Base-by-base conservation (phyloP, 371 early-diverging fungal species). In the Mortierella sp. region DNA sequence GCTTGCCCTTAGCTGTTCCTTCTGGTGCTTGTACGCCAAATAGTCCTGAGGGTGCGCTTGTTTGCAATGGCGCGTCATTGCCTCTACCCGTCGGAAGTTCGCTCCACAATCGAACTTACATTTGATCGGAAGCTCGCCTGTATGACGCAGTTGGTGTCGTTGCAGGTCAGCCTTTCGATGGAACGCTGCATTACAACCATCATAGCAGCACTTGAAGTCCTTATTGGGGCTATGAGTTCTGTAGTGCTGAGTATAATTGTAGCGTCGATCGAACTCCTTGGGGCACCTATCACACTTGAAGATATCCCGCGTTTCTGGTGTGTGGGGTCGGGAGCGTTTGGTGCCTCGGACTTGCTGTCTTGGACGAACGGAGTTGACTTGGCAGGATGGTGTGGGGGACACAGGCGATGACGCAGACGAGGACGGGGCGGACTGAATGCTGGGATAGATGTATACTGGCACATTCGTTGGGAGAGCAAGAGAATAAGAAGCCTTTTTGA, bases 231-330 rank as follows among this genome's bases (percentile, higher is more conserved):
- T n/a, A n/a, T 61, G 61, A 14, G 54, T 61, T 46, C 46, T 53
- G 47, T 18, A 1, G 26, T 61, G 61, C 26, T 52, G 45, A 18
- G 34, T n/a, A 9, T 45, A 49, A 23, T 61, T 61, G 42, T 54
- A 61, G 1, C 21, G 53, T 1, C 61, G 53, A 30, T 24, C 43
- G 27, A 65, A 65, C 10, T 23, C n/a, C 39, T 65, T 65, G 24
- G n/a, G 7, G 23, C 65, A 65, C 34, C 10, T 34, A 10, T 34
- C 34, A 10, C 34, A 34, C 10, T 34, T 4, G 34, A 34, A 34
- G 34, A 10, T 34, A 4, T 34, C 34, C 10, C 34, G 34, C 4
- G 4, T 34, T 10, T 34, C 34, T 34, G 34, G 34, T 10, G 10
- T 34, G 34, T 34, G 7, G 34, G 34, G 34, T 10, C n/a, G n/a